These are phyloP conservation scores for Akanthomyces uredinophilus DNA, from an alignment of 2,329 filamentous ascomycete genomes.

Conservation along the genomic window DNA sequence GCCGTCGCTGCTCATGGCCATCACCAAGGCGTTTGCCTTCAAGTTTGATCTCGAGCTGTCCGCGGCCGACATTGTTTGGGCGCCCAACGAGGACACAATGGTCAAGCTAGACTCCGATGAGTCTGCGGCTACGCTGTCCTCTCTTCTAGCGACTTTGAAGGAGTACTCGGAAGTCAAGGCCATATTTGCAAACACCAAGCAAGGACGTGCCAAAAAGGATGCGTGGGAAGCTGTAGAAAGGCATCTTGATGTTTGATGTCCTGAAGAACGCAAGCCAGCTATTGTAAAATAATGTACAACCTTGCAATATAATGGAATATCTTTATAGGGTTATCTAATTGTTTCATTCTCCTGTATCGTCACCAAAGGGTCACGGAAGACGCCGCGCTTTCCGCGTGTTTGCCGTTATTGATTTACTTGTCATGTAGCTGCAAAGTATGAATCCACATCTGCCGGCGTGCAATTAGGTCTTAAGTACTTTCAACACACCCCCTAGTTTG, in stretches of 20 bases:
- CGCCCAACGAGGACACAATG: slow-evolving; percentile 73
- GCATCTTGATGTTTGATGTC: slow-evolving; percentile 44
- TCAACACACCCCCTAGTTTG: too few relatives aligned
- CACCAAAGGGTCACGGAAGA: too few relatives aligned
- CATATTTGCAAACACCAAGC: slow-evolving; percentile 66
- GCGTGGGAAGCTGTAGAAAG: slow-evolving; percentile 50
- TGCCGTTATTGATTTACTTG: too few relatives aligned
- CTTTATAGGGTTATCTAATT: neutral
- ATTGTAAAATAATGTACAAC: slow-evolving; percentile 1
- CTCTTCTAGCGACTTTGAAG: slow-evolving; percentile 55
- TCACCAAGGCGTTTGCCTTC: slow-evolving; percentile 48
- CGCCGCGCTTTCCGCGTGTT: too few relatives aligned
- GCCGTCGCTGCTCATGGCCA: slow-evolving; percentile 27
- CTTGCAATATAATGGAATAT: neutral
- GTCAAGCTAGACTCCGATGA: slow-evolving; percentile 56
- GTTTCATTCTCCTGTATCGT: neutral
- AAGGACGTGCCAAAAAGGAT: slow-evolving; percentile 47
- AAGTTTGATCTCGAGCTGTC: slow-evolving; percentile 62
- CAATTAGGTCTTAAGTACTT: too few relatives aligned
- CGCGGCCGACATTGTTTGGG: slow-evolving; percentile 78
- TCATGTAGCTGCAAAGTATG: too few relatives aligned
- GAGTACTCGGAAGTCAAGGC: slow-evolving; percentile 71
- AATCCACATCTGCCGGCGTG: too few relatives aligned
- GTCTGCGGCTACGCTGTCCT: slow-evolving; percentile 50
- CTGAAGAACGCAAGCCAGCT: neutral